Evolutionary conservation across 768 basidiomycete species (phyloP), one percentile per base, ranked within the genome.

Genomic region (Cubamyces lactineus): DNA sequence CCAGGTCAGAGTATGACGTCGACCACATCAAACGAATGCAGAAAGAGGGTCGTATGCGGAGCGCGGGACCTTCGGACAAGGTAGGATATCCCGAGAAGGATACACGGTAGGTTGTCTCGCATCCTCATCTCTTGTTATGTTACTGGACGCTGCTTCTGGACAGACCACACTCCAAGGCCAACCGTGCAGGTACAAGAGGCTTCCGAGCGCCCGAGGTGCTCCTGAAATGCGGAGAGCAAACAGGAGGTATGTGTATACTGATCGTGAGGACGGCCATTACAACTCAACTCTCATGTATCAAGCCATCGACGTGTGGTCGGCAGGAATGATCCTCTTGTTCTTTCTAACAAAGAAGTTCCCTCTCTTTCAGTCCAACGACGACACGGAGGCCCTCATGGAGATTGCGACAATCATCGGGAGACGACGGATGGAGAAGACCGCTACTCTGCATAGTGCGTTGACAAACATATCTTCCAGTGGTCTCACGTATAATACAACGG

Each of bases 241-340:
- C 87, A 9, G 94, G 93, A 64, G 93, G 96, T 96, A 67, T 64
- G 86, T 57, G 15, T 9, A 3, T 21, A 23, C 6, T 24, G 3
- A 47, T 23, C 13, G n/a, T 47, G 2, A 5, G 13, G 16, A 17
- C 12, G 12, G 15, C 48, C 28, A 26, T 26, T 16, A 26, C 24
- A 15, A 6, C 19, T 13, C 28, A 28, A 4, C 15, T 15, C 15
- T 16, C 24, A 9, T 34, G 34, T 11, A 11, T 34, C 9, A 6
- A 99, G 97, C 96, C 1, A 89, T 98, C 71, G 97, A 99, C 68
- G 85, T 98, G 48, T 99, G 97, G 97, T 89, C 96, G 0, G 92
- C 86, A 7, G 97, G 97, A 0, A 87, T 89, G 69, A 97, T 98
- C 55, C 76, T 99, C 0, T 81, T 98, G 6, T 96, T 96, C 77